Evolutionary conservation across 2,329 filamentous ascomycete genomes (phyloP), one percentile per base, ranked within the genome.

Genomic region (Calonectria pseudoturangicola): DNA sequence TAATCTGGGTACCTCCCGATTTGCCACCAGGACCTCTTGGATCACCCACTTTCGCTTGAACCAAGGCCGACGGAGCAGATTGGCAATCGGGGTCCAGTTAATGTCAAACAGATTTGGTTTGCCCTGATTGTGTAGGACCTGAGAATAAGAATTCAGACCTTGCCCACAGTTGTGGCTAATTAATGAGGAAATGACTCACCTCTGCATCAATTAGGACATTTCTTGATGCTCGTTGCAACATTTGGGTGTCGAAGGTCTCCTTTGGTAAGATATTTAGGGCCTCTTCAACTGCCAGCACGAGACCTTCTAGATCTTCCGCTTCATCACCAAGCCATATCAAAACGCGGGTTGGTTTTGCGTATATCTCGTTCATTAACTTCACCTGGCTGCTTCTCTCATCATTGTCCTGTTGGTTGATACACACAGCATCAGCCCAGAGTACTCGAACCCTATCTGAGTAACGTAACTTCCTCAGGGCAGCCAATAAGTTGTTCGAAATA

Each of bases 11-110:
- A 69, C 36, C 18, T 30, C 16, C 4, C 47, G 41, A 18, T 18
- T 15, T 13, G 67, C 67, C 56, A 56, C 47, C 8, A 43, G 16
- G 16, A 69, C 58, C 28, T 69, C 67, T 45, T 69, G 58, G 27
- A 69, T 64, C 4, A 69, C 58, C 67, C 67, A 69, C 36, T 69
- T 69, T 4, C 67, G 47, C 9, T 51, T 56, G 21, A 69, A 69
- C 67, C 67, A 69, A 30, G 67, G 58, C 15, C 47, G 56, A 27
- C 15, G 27, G n/a, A 69, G 25, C 4, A 69, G 36, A 13, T 64
- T 50, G 7, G 30, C 58, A 39, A 69, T 64, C 7, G 58, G 58
- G 1, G 56, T 36, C 67, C 58, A 64, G 39, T 69, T 27, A 27
- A 62, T 25, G 21, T 69, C 67, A 21, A 51, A n/a, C 27, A 64